Evolutionary conservation across 176 grass and related monocot genomes (phyloP), one percentile per base, ranked within the genome.

Genomic region (Hyparrhenia diplandra): DNA sequence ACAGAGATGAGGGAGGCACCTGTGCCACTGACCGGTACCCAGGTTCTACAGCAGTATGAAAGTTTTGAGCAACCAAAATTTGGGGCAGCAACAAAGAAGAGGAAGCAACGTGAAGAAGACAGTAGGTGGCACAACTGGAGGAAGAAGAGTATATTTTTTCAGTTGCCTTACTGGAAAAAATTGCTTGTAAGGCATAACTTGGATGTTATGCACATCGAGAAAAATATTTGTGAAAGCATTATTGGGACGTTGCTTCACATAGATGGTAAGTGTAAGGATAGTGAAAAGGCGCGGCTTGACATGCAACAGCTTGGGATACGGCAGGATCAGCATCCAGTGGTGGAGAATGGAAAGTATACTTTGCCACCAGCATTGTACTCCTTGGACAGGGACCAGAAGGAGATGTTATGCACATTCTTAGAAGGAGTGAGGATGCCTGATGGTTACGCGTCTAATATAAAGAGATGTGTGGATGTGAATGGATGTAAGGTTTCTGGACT

Each of bases 151-250:
- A 6, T 54, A 8, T 21, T 54, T 6, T 54, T 54, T 6, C 18
- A 54, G 6, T 2, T n/a, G 6, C 20, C 20, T 0, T 54, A 54
- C 7, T 69, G 10, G 35, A 0, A 23, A 13, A 69, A 36, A 13
- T 41, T 69, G 36, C 36, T 69, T 39, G 5, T 69, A 13, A 41
- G 66, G 21, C 66, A 69, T 69, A 69, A 69, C n/a, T 35, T 69
- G 20, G 66, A 71, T 71, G 35, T 60, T 1, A 81, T 81, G 79
- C 66, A 81, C 69, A 73, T 82, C 10, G 55, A 82, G 39, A 82
- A 49, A 8, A 82, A 82, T 5, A 73, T 34, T 2, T 37, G 46
- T 69, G 64, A 80, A 3, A 80, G 46, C 64, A 55, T 57, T 4
- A 8, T 85, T 14, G 83, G 75, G 5, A 71, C 75, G 8, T 66